phyloP scores from a whole-genome alignment of 129 eudicot genomes.

The Saussurea involucrata region DNA sequence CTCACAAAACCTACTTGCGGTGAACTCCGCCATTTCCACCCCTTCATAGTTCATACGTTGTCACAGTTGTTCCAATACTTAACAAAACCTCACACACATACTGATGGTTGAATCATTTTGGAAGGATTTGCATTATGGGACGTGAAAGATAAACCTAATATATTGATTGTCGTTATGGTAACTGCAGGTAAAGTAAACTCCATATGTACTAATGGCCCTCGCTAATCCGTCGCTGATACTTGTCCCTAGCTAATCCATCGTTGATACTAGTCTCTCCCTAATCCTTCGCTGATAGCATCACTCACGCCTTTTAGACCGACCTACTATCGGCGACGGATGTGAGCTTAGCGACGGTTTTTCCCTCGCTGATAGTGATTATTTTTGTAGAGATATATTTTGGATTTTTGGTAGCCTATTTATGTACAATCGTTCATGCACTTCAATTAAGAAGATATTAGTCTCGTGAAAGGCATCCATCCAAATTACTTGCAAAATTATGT shows the following conservation, averaged over 20 bases:
- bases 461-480: constrained; percentile 17
- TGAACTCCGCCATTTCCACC: too few relatives aligned
- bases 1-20: too few relatives aligned
- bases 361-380: too few relatives aligned
- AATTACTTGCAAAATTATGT: constrained; percentile 15
- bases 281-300: too few relatives aligned
- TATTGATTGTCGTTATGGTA: neutral
- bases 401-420: constrained; percentile 4
- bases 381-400: too few relatives aligned
- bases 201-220: too few relatives aligned
- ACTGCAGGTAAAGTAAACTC: constrained; percentile 6
- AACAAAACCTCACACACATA: constrained; percentile 10
- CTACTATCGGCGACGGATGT: too few relatives aligned
- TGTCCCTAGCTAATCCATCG: too few relatives aligned
- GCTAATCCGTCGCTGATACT: too few relatives aligned
- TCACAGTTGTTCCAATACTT: constrained; percentile 4
- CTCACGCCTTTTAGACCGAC: too few relatives aligned
- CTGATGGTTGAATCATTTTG: neutral
- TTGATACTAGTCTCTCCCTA: too few relatives aligned
- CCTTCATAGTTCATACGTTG: neutral
- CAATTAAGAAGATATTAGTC: constrained; percentile 20
- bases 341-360: too few relatives aligned
- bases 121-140: neutral
- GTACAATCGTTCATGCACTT: constrained; percentile 1
- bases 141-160: constrained; percentile 4